Evolutionary conservation across 1,284 basidiomycete genomes (phyloP).

Genomic region (Taiwanofungus camphoratus): DNA sequence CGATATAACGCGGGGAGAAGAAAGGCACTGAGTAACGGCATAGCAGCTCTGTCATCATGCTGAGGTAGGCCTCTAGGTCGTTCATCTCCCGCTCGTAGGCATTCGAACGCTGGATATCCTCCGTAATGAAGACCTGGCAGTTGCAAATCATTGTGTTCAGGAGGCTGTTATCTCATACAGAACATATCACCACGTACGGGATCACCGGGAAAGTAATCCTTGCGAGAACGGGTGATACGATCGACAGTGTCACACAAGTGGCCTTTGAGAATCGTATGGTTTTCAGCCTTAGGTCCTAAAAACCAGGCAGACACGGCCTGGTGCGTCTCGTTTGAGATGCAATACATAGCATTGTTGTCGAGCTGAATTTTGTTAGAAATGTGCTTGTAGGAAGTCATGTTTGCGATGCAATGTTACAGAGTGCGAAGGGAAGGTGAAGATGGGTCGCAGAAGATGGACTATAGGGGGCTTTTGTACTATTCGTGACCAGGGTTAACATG

Average conservation of each 20-base stretch:
- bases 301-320: constrained; percentile 25
- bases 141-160: neutral
- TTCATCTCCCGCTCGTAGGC: constrained; percentile 15
- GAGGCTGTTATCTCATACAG: neutral
- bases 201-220: constrained; percentile 16
- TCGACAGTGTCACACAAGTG: constrained; percentile 15
- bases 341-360: too few relatives aligned
- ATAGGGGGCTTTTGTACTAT: too few relatives aligned
- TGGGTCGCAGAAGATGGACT: too few relatives aligned
- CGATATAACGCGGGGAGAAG: constrained; percentile 38
- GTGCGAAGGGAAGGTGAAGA: too few relatives aligned
- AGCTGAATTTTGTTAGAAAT: too few relatives aligned
- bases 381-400: too few relatives aligned
- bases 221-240: constrained; percentile 9
- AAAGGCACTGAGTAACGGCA: constrained; percentile 32
- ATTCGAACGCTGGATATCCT: constrained; percentile 11
- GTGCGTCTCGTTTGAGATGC: too few relatives aligned
- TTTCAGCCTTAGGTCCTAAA: constrained; percentile 26
- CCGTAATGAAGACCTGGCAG: constrained; percentile 18
- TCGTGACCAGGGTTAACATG: too few relatives aligned
- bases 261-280: constrained; percentile 16
- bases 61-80: constrained; percentile 12
- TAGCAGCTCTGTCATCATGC: constrained; percentile 17
- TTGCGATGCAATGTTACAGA: too few relatives aligned
- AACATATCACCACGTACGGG: constrained; percentile 1